phyloP scores from a whole-genome alignment of 2,329 filamentous ascomycete species.

The Aspergillus pseudoglaucus region DNA sequence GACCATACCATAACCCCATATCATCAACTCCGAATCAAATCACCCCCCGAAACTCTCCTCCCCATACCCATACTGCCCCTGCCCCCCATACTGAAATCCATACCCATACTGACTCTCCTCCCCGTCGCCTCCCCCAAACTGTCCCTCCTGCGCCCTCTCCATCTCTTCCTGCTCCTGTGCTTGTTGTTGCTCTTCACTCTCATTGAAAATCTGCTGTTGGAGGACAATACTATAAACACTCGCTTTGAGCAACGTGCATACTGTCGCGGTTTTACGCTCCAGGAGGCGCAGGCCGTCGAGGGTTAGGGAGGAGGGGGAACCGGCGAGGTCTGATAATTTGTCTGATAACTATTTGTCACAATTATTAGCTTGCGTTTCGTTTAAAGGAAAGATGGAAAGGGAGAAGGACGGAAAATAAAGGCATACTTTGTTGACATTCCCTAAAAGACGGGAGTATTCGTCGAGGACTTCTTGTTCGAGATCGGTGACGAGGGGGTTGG shows the following conservation, averaged over 20 bases:
- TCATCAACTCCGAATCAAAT: too few species aligned
- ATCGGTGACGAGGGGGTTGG: conserved; percentile 52
- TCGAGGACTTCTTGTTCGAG: conserved; percentile 92
- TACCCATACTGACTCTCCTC: background rate
- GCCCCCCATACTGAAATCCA: conserved; percentile 5
- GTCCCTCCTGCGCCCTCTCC: conserved; percentile 16
- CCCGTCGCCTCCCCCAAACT: conserved; percentile 7
- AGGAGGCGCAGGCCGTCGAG: conserved; percentile 74
- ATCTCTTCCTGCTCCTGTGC: conserved; percentile 12
- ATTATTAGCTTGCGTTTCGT: background rate
- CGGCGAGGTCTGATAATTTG: conserved; percentile 50
- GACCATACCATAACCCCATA: too few species aligned
- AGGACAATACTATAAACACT: conserved; percentile 98
- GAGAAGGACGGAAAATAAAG: background rate
- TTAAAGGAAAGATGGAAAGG: background rate
- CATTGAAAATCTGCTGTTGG: conserved; percentile 89
- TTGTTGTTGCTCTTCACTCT: conserved; percentile 29
- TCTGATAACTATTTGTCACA: conserved; percentile 21
- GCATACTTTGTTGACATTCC: conserved; percentile 81
- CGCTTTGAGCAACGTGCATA: conserved; percentile 93
- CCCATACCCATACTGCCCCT: conserved; percentile 2
- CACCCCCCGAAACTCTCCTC: background rate
- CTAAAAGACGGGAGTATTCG: conserved; percentile 79
- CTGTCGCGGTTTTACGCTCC: conserved; percentile 88
- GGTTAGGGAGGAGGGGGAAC: conserved; percentile 66